phyloP scores from a whole-genome alignment of 2,329 filamentous ascomycete genomes.

The Penicillium polonicum region DNA sequence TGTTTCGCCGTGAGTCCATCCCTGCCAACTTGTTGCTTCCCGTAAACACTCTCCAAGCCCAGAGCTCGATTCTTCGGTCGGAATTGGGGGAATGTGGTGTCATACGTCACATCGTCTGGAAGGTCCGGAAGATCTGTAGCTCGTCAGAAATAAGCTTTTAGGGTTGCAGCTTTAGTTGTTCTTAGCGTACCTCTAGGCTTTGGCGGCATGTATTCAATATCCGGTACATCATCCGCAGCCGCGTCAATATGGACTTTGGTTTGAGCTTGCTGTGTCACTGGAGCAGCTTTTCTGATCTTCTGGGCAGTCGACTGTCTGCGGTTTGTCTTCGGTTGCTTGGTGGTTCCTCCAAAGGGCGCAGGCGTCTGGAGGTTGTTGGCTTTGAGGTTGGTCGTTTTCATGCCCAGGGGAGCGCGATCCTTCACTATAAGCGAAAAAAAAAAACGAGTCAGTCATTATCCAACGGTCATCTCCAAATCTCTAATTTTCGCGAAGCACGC shows the following conservation, averaged over 20 bases:
- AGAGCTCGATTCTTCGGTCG: constrained; percentile 53
- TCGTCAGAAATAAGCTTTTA: constrained; percentile 39
- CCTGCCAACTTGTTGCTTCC: constrained; percentile 46
- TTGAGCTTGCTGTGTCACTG: constrained; percentile 47
- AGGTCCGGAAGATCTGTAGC: constrained; percentile 48
- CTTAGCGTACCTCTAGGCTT: constrained; percentile 53
- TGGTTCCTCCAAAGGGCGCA: constrained; percentile 59
- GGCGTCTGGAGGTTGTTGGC: constrained; percentile 65
- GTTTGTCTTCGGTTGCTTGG: constrained; percentile 52
- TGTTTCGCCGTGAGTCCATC: constrained; percentile 63
- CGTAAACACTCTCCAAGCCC: constrained; percentile 53
- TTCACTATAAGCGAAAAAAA: constrained; percentile 50
- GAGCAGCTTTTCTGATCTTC: constrained; percentile 58
- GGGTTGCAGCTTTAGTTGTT: constrained; percentile 13
- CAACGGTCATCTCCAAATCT: constrained; percentile 3
- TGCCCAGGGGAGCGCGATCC: constrained; percentile 77
- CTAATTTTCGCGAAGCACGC: constrained; percentile 24
- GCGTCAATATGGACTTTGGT: constrained; percentile 48
- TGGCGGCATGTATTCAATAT: constrained; percentile 88
- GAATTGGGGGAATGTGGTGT: constrained; percentile 54
- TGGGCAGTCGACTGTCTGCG: constrained; percentile 60
- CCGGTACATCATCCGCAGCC: constrained; percentile 60
- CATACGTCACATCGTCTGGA: constrained; percentile 46
- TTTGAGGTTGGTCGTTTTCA: constrained; percentile 97
- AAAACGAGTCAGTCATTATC: constrained; percentile 9